Base-by-base conservation (phyloP, 495 filamentous ascomycete genomes). In the Cercophora samala region DNA sequence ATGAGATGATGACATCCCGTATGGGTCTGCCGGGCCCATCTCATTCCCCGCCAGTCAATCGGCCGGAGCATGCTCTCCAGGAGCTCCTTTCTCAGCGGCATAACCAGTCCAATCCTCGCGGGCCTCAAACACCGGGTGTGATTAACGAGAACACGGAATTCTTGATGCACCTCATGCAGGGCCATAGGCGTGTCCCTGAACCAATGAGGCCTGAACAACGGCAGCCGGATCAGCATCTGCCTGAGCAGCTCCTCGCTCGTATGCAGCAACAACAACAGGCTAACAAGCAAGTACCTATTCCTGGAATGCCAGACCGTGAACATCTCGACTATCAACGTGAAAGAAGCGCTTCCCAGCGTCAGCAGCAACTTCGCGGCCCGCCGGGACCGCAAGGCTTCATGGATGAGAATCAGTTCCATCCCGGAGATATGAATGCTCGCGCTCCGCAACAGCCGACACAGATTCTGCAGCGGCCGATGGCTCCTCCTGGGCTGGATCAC, bases 111-210 rank as follows among this genome's bases (percentile, higher is more conserved):
- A 73, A 62, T 54, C 70, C 62, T 66, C 82, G 76, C 26, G 72
- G 68, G 24, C 76, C 76, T 58, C 82, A 76, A 66, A 80, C 71
- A 69, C 67, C 70, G 6, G 70, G 73, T 59, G 72, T 76, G n/a
- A 77, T 74, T 61, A 84, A 83, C 68, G 80, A 73, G 68, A 82
- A 86, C 58, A 77, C 81, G 17, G 84, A 85, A 56, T 87, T 85
- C 63, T 78, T 87, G 46, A 85, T 87, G 75, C 77, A 76, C 37
- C 76, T 87, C 3, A 86, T 87, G 84, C 81, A 83, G 66, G 77
- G 77, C 68, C 75, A 76, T 19, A 78, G 80, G 8, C 37, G 37
- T 9, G 37, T 3, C 29, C 29, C 29, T 17, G 37, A 46, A 46
- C 13, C 37, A 46, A 11, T 46, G 37, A 11, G 37, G 15, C 37